Percentiles rank a stretch among this genome's conserved stretches.
These are phyloP conservation scores for Trichosporon sp. DNA, from an alignment of 1,284 basidiomycete species.

Conservation along the genomic window DNA sequence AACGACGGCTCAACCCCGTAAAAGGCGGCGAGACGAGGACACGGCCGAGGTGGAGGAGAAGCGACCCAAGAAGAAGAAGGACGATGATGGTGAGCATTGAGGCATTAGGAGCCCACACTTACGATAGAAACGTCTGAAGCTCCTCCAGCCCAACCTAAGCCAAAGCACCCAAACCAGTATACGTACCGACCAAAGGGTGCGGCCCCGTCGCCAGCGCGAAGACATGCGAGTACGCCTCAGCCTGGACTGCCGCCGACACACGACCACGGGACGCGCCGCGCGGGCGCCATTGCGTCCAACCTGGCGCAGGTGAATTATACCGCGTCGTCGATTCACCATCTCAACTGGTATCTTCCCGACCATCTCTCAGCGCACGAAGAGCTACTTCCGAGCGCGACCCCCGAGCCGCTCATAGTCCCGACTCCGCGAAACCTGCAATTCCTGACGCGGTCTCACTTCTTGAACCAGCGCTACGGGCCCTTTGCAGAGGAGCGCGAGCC, in stretches of 20 bases:
- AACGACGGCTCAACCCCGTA: constrained; percentile 20
- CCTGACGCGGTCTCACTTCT: constrained; percentile 46
- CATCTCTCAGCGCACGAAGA: constrained; percentile 85
- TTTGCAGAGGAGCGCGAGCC: constrained; percentile 45
- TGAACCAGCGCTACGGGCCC: constrained; percentile 45
- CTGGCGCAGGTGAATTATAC: constrained; percentile 40
- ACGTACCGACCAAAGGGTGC: constrained; percentile 62
- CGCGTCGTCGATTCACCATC: constrained; percentile 42
- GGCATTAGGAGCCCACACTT: constrained; percentile 14
- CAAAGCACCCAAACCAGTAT: constrained; percentile 64
- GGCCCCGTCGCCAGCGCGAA: constrained; percentile 34
- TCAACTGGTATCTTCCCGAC: constrained; percentile 87
- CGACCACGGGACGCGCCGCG: constrained; percentile 56
- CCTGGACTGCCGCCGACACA: constrained; percentile 42
- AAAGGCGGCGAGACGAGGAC: constrained; percentile 35
- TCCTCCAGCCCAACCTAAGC: constrained; percentile 36
- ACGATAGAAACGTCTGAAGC: constrained; percentile 24
- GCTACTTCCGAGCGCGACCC: constrained; percentile 75
- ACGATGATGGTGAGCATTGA: constrained; percentile 48
- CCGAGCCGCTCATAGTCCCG: constrained; percentile 74
- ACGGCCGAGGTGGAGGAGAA: constrained; percentile 33
- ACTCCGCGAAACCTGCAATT: constrained; percentile 43
- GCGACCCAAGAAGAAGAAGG: constrained; percentile 43
- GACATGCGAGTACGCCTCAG: constrained; percentile 34
- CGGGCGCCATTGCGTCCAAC: constrained; percentile 44